These are phyloP conservation scores for Veloporphyrellus conicus DNA, from an alignment of 1,284 basidiomycete species.

Conservation along the genomic window DNA sequence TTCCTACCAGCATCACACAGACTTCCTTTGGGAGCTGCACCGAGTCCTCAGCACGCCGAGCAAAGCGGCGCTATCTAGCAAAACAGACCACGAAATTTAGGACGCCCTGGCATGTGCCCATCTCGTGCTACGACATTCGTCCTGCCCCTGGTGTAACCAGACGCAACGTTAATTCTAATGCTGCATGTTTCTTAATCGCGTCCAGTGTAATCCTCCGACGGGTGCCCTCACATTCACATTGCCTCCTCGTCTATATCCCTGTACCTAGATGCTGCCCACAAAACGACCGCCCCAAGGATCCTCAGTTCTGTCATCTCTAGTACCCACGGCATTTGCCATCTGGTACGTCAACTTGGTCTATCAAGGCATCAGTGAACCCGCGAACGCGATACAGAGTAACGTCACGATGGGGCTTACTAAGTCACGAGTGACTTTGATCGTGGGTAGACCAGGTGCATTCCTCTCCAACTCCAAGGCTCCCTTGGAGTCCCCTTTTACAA, in stretches of 20 bases:
- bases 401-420: conserved; percentile 26
- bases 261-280: conserved; percentile 40
- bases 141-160: too few relatives aligned
- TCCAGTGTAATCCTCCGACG: not conserved
- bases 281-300: conserved; percentile 43
- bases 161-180: too few relatives aligned
- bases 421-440: conserved; percentile 63
- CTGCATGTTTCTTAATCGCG: too few relatives aligned
- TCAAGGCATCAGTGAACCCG: not conserved
- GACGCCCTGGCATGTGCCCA: too few relatives aligned
- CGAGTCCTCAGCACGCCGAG: too few relatives aligned
- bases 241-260: conserved; percentile 26
- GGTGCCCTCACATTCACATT: conserved; percentile 16
- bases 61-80: too few relatives aligned
- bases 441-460: conserved; percentile 49
- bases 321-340: conserved; percentile 41
- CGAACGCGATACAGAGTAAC: not conserved
- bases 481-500: conserved; percentile 10
- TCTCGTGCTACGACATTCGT: too few relatives aligned
- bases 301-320: conserved; percentile 41
- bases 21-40: too few relatives aligned
- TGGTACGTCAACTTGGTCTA: conserved; percentile 41
- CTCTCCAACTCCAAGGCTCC: conserved; percentile 42
- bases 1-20: too few relatives aligned
- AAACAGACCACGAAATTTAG: too few relatives aligned